Evolutionary conservation across 768 basidiomycete species (phyloP).

Genomic region (Obba rivulosa): DNA sequence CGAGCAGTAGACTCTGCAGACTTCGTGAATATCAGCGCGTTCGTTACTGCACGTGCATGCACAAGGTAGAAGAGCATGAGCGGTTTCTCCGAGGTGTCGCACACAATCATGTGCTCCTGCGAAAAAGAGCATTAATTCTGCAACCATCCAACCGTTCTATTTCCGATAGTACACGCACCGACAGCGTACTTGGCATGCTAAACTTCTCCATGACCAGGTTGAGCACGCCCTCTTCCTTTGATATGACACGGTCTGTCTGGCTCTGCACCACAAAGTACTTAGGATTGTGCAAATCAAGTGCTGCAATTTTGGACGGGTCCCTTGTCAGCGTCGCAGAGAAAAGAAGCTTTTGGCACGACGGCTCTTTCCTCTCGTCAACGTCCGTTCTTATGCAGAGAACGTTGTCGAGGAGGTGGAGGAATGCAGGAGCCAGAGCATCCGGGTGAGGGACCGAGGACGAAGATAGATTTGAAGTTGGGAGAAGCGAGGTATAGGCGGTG

Average conservation of each 20-base stretch:
- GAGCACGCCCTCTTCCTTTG: conserved; percentile 33
- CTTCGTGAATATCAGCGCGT: conserved; percentile 94
- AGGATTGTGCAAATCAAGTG: conserved; percentile 70
- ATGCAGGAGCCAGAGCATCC: conserved; percentile 62
- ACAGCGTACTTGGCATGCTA: conserved; percentile 74
- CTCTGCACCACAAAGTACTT: conserved; percentile 83
- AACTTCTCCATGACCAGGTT: conserved; percentile 70
- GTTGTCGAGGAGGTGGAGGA: conserved; percentile 37
- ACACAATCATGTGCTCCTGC: conserved; percentile 86
- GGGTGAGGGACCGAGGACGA: conserved; percentile 20
- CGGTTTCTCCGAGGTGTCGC: conserved; percentile 76
- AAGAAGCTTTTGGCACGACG: conserved; percentile 88
- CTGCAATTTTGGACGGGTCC: conserved; percentile 89
- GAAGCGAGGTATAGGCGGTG: background rate
- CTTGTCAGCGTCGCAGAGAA: conserved; percentile 95
- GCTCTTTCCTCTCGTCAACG: conserved; percentile 48
- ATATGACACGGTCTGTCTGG: conserved; percentile 1
- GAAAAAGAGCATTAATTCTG: background rate
- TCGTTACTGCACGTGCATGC: conserved; percentile 50
- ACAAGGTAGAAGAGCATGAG: conserved; percentile 86
- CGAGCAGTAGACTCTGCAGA: conserved; percentile 86
- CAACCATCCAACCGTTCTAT: background rate
- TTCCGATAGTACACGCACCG: conserved; percentile 36
- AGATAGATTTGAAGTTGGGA: background rate
- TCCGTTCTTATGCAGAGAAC: conserved; percentile 41